Percentiles rank a stretch among this genome's conserved stretches.
phyloP scores from a whole-genome alignment of 345 rosid genomes.

The Gossypium longicalyx region DNA sequence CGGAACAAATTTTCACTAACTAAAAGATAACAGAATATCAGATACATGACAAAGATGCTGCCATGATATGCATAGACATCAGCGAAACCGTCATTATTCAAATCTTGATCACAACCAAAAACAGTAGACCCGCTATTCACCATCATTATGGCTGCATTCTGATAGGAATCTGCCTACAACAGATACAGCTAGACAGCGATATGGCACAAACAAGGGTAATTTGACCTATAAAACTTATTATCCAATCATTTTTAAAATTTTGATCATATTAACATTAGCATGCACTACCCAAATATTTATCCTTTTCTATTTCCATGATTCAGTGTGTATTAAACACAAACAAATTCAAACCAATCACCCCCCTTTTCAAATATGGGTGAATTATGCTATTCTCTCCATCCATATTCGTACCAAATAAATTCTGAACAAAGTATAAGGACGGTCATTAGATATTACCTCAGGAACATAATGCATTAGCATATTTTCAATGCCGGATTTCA shows the following conservation, averaged over 20 bases:
- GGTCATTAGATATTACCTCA: conserved; percentile 50
- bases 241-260: background rate
- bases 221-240: background rate
- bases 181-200: background rate
- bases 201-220: background rate
- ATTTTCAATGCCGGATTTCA: conserved; percentile 97
- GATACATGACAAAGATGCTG: background rate
- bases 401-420: background rate
- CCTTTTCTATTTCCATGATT: background rate
- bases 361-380: background rate
- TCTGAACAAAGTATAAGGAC: background rate
- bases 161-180: too few species aligned
- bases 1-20: background rate
- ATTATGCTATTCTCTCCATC: background rate
- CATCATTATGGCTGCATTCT: too few species aligned
- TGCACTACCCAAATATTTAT: background rate
- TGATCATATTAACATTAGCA: background rate
- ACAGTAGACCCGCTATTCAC: too few species aligned
- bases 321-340: background rate
- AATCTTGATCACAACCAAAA: background rate
- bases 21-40: background rate
- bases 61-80: background rate
- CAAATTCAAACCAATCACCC: background rate
- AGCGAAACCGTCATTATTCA: background rate
- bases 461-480: conserved; percentile 98